Evolutionary conservation across 768 basidiomycete genomes (phyloP).

Genomic region (Boletus tomentosulus): DNA sequence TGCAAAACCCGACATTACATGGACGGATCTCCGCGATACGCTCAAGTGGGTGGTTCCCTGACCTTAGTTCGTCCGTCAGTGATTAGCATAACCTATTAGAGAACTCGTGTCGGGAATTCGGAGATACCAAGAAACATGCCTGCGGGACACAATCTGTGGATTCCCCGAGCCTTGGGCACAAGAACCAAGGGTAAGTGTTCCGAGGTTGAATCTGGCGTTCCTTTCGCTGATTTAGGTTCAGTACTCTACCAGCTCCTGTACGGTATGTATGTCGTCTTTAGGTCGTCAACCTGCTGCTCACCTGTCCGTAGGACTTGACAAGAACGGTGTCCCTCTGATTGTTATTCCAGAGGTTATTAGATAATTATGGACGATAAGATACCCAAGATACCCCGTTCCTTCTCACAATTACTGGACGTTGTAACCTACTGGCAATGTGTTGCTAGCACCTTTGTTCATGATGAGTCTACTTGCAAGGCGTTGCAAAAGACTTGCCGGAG

Average conservation of each 20-base stretch:
- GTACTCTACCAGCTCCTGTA: slow-evolving; percentile 8
- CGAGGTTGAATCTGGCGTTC: background rate
- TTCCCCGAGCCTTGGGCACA: slow-evolving; percentile 6
- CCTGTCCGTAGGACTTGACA: slow-evolving; percentile 12
- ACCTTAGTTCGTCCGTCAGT: background rate
- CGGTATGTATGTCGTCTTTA: slow-evolving; percentile 4
- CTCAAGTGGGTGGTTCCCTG: slow-evolving; percentile 11
- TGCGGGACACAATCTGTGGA: background rate
- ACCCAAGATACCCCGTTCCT: background rate
- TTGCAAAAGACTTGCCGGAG: too few relatives aligned
- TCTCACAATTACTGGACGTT: too few relatives aligned
- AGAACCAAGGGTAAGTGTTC: slow-evolving; percentile 20
- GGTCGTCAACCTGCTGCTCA: background rate
- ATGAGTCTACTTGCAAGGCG: too few relatives aligned
- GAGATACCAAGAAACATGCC: slow-evolving; percentile 8
- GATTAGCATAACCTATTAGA: slow-evolving; percentile 3
- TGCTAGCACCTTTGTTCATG: background rate
- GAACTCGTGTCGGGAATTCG: slow-evolving; percentile 13
- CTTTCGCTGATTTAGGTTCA: slow-evolving; percentile 1
- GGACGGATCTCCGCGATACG: slow-evolving; percentile 16
- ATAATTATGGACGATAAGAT: background rate
- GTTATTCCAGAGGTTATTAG: background rate
- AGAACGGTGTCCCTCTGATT: slow-evolving; percentile 7
- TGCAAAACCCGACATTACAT: slow-evolving; percentile 11
- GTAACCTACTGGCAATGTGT: too few relatives aligned